phyloP scores from a whole-genome alignment of 1,139 yeast species.

The Wickerhamomyces sp. region DNA sequence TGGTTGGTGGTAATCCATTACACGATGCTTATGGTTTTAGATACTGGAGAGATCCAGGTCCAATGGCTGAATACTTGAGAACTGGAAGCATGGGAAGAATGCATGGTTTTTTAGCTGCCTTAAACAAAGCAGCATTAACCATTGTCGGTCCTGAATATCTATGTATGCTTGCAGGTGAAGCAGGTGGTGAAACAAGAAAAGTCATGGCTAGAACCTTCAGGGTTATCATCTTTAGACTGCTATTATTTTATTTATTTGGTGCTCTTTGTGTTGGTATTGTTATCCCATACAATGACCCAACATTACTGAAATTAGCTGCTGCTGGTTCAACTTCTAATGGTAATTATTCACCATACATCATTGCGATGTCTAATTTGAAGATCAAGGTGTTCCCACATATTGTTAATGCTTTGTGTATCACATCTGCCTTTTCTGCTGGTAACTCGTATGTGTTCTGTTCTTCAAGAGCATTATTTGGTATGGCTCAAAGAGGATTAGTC shows the following conservation, averaged over 20 bases:
- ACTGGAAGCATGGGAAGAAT: constrained; percentile 51
- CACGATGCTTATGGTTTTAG: constrained; percentile 65
- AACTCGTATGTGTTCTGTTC: constrained; percentile 59
- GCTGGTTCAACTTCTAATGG: constrained; percentile 55
- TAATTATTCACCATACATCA: constrained; percentile 52
- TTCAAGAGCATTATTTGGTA: constrained; percentile 55
- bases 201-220: constrained; percentile 44
- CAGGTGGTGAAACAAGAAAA: constrained; percentile 44
- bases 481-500: constrained; percentile 55
- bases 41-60: constrained; percentile 59
- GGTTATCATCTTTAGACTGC: constrained; percentile 42
- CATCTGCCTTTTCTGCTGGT: constrained; percentile 61
- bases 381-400: constrained; percentile 51
- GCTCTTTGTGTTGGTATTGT: constrained; percentile 44
- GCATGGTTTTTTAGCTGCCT: constrained; percentile 63
- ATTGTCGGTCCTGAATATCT: constrained; percentile 78
- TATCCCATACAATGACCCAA: constrained; percentile 41
- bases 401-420: constrained; percentile 50
- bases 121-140: constrained; percentile 62
- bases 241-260: constrained; percentile 40
- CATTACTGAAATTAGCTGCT: constrained; percentile 42
- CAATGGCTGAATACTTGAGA: constrained; percentile 43
- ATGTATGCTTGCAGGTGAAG: constrained; percentile 45
- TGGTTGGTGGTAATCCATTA: constrained; percentile 80
- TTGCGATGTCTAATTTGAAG: constrained; percentile 45